phyloP scores from a whole-genome alignment of 768 basidiomycete genomes.

The Royoungia palumana region DNA sequence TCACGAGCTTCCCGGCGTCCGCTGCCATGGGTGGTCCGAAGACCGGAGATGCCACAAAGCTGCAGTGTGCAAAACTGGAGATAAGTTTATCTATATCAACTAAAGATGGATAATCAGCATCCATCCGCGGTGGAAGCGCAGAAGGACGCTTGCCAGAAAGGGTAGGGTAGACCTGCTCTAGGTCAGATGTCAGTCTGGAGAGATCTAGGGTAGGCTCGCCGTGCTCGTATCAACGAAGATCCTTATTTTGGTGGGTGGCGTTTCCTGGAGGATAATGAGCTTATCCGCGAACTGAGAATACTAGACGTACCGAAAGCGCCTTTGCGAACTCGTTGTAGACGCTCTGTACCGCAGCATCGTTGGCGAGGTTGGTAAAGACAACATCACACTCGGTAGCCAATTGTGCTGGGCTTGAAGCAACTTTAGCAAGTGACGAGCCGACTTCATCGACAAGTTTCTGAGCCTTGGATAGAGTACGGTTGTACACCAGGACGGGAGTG shows the following conservation, averaged over 20 bases:
- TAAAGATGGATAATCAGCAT: constrained; percentile 16
- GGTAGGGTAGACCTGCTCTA: constrained; percentile 51
- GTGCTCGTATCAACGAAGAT: constrained; percentile 88
- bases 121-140: neutral
- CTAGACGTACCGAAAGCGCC: constrained; percentile 49
- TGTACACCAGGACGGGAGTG: constrained; percentile 68
- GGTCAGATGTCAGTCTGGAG: constrained; percentile 8
- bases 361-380: constrained; percentile 69
- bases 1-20: constrained; percentile 59
- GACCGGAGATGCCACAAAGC: constrained; percentile 73
- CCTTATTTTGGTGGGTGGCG: constrained; percentile 49
- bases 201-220: constrained; percentile 38
- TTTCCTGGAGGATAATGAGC: constrained; percentile 28
- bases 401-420: constrained; percentile 57
- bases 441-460: constrained; percentile 56
- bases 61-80: constrained; percentile 53
- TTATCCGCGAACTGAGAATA: neutral
- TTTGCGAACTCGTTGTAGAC: constrained; percentile 60
- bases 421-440: constrained; percentile 47
- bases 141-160: constrained; percentile 39
- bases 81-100: constrained; percentile 70
- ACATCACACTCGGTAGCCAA: constrained; percentile 68
- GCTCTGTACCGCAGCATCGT: constrained; percentile 64
- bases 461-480: constrained; percentile 62
- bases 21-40: constrained; percentile 72